Conservation (phyloP, 441 rosid species). For the Raphanus hybrid region DNA sequence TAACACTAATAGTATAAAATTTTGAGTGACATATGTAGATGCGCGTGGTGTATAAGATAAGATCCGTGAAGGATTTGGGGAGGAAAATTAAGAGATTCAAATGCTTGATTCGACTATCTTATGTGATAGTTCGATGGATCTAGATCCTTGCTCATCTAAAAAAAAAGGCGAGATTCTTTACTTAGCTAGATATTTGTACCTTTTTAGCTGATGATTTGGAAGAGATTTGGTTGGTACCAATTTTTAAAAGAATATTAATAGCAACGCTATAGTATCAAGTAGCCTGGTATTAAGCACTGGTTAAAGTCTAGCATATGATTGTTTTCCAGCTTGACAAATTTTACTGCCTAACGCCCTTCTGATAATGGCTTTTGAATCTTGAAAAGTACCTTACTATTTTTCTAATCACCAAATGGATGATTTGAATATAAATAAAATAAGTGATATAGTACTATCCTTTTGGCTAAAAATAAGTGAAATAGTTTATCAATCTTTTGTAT, state of each 20-base stretch:
- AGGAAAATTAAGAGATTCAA: conserved; percentile 33
- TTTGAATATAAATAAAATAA: conserved; percentile 13
- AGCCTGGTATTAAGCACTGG: background rate
- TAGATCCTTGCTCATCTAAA: conserved; percentile 26
- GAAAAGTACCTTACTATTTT: background rate
- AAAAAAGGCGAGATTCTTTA: conserved; percentile 37
- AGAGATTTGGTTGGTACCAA: conserved; percentile 37
- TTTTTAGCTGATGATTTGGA: conserved; percentile 30
- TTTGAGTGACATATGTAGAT: background rate
- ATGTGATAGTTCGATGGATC: conserved; percentile 41
- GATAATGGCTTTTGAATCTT: conserved; percentile 13
- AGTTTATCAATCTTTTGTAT: background rate
- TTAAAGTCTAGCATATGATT: conserved; percentile 16
- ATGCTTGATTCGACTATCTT: conserved; percentile 43
- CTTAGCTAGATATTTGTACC: conserved; percentile 35
- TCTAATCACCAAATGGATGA: conserved; percentile 16
- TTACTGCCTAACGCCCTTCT: conserved; percentile 25
- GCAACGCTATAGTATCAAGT: conserved; percentile 22
- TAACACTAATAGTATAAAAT: background rate
- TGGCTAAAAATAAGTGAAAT: background rate
- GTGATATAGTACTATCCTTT: background rate
- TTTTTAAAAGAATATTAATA: background rate
- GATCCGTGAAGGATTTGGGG: conserved; percentile 36
- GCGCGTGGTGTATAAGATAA: conserved; percentile 33
- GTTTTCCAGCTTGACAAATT: conserved; percentile 14